Conservation (phyloP, 345 rosid genomes). For the Eucalyptus regnans region DNA sequence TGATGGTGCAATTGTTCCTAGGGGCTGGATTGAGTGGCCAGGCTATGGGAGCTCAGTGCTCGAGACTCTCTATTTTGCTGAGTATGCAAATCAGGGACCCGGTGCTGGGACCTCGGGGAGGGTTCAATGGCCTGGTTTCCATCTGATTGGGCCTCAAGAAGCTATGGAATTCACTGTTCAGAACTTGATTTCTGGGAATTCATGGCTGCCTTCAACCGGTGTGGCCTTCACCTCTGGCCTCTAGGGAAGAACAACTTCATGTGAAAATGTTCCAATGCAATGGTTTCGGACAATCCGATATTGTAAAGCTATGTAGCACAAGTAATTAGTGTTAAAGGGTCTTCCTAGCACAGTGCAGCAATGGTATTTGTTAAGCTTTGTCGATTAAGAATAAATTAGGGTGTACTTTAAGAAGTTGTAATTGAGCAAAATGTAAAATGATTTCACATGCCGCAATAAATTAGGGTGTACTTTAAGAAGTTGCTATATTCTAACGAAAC, state of each 20-base stretch:
- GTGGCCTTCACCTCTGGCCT: slow-evolving; percentile 41
- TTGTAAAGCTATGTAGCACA: background rate
- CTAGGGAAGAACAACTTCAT: background rate
- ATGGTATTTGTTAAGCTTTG: background rate
- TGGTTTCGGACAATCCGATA: background rate
- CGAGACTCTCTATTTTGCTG: slow-evolving; percentile 36
- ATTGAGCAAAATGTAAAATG: background rate
- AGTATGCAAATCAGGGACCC: slow-evolving; percentile 32
- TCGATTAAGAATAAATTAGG: background rate
- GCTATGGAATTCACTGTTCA: slow-evolving; percentile 37
- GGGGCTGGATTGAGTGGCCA: slow-evolving; percentile 78
- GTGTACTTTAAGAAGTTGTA: background rate
- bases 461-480: no score
- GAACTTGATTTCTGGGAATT: slow-evolving; percentile 26
- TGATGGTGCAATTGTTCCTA: slow-evolving; percentile 25
- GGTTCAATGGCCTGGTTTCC: slow-evolving; percentile 41
- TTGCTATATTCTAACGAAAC: background rate
- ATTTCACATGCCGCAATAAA: background rate
- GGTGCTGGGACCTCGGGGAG: slow-evolving; percentile 28
- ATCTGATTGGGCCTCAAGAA: slow-evolving; percentile 22
- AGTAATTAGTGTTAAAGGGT: background rate
- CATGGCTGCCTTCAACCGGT: slow-evolving; percentile 61
- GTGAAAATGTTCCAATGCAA: background rate
- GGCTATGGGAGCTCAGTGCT: slow-evolving; percentile 6
- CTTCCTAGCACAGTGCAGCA: background rate